Evolutionary conservation across 768 basidiomycete species (phyloP).

Genomic region (Steccherinum ochraceum): DNA sequence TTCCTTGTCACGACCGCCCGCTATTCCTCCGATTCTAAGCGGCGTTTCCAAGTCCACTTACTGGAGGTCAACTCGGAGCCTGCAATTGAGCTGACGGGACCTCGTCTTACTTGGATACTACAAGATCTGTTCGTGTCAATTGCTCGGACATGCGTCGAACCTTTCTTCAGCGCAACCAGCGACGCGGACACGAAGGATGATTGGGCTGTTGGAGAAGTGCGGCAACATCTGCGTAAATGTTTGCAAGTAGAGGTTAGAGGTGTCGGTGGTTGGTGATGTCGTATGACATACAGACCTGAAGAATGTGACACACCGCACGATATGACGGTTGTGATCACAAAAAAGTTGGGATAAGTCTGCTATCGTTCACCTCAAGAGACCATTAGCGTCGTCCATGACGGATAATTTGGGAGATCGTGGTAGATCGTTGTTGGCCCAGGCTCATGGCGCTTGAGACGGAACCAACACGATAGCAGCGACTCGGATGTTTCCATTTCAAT

Average conservation of each 20-base stretch:
- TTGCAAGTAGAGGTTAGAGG: constrained; percentile 48
- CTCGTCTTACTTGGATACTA: constrained; percentile 73
- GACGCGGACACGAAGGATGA: constrained; percentile 1
- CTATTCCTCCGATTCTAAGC: constrained; percentile 13
- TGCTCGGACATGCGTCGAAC: constrained; percentile 59
- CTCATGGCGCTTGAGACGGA: no score
- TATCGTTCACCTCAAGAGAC: no score
- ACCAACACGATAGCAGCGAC: no score
- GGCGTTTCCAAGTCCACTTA: constrained; percentile 55
- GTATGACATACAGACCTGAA: no score
- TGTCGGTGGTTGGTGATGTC: constrained; percentile 19
- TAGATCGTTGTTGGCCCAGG: no score
- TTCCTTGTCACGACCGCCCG: constrained; percentile 59
- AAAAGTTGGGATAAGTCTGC: not conserved
- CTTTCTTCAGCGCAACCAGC: constrained; percentile 41
- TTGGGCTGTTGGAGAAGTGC: constrained; percentile 50
- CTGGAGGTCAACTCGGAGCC: constrained; percentile 95
- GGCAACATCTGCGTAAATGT: constrained; percentile 59
- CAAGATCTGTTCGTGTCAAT: constrained; percentile 75
- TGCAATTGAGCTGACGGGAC: constrained; percentile 90
- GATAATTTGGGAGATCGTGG: no score
- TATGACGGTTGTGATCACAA: no score
- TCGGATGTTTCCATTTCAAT: no score
- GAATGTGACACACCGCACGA: not conserved
- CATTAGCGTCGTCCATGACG: no score